These are phyloP conservation scores for Podospora didyma DNA, from an alignment of 495 filamentous ascomycete genomes.

Conservation along the genomic window DNA sequence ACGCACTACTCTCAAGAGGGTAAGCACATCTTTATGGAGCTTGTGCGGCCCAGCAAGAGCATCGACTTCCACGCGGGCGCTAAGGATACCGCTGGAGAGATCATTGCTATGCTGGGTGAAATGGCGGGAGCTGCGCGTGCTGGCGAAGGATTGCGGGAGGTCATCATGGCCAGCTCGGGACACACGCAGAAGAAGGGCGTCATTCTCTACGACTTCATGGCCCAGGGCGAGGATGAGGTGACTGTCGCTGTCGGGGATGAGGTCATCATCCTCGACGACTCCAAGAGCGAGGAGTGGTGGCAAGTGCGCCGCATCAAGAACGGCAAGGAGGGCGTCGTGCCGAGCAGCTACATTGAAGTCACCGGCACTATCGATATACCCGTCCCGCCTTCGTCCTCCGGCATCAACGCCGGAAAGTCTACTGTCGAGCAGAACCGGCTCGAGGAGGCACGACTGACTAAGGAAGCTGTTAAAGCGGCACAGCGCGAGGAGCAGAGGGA, in stretches of 20 bases:
- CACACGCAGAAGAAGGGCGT: slow-evolving; percentile 67
- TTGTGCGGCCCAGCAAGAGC: slow-evolving; percentile 86
- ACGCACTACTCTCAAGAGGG: slow-evolving; percentile 95
- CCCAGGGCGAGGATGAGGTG: slow-evolving; percentile 94
- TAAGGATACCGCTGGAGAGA: slow-evolving; percentile 94
- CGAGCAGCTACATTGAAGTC: slow-evolving; percentile 91
- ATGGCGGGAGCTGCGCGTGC: slow-evolving; percentile 79
- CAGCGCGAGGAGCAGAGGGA: slow-evolving; percentile 51
- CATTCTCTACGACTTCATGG: slow-evolving; percentile 92
- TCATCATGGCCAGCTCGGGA: slow-evolving; percentile 72
- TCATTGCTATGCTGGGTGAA: slow-evolving; percentile 82
- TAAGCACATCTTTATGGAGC: slow-evolving; percentile 95
- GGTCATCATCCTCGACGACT: slow-evolving; percentile 84
- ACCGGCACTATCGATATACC: slow-evolving; percentile 53
- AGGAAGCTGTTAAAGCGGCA: slow-evolving; percentile 63
- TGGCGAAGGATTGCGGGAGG: slow-evolving; percentile 80
- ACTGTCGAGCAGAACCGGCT: slow-evolving; percentile 75
- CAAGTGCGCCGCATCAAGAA: slow-evolving; percentile 86
- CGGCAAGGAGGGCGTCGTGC: slow-evolving; percentile 95
- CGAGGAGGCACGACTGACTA: slow-evolving; percentile 77
- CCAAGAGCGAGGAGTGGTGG: slow-evolving; percentile 97
- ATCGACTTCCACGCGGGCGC: slow-evolving; percentile 95
- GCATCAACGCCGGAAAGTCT: slow-evolving; percentile 65
- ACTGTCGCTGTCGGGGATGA: slow-evolving; percentile 88
- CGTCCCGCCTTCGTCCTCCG: slow-evolving; percentile 40